phyloP scores from a whole-genome alignment of 1,284 basidiomycete species.

The Fomitopsis palustris region DNA sequence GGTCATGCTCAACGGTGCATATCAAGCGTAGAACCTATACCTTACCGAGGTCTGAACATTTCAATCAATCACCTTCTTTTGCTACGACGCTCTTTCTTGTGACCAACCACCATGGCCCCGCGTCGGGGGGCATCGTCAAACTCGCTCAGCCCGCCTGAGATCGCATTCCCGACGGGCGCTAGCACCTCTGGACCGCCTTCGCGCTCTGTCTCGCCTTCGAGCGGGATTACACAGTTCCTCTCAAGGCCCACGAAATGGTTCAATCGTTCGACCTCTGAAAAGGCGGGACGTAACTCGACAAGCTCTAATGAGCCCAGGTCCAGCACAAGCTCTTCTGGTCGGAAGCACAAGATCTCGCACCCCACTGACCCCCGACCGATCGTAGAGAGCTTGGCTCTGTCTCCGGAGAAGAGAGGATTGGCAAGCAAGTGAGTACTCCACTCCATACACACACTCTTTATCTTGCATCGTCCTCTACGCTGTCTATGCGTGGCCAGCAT shows the following conservation, averaged over 20 bases:
- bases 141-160: slow-evolving; percentile 27
- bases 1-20: background rate
- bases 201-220: slow-evolving; percentile 30
- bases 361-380: slow-evolving; percentile 79
- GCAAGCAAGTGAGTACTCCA: slow-evolving; percentile 45
- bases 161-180: slow-evolving; percentile 13
- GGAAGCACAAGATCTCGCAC: slow-evolving; percentile 77
- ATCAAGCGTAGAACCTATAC: background rate
- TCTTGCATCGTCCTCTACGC: background rate
- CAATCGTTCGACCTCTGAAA: slow-evolving; percentile 26
- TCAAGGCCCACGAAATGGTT: slow-evolving; percentile 32
- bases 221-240: slow-evolving; percentile 27
- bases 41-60: slow-evolving; percentile 3
- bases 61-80: slow-evolving; percentile 7
- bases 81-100: slow-evolving; percentile 3
- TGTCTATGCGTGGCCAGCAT: background rate
- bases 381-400: slow-evolving; percentile 35
- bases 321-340: slow-evolving; percentile 45
- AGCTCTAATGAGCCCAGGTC: slow-evolving; percentile 43
- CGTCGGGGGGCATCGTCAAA: slow-evolving; percentile 23
- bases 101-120: slow-evolving; percentile 20
- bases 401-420: slow-evolving; percentile 25
- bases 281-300: slow-evolving; percentile 23
- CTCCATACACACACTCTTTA: background rate
- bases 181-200: slow-evolving; percentile 24